Base-by-base conservation (phyloP, 2,329 filamentous ascomycete genomes). In the Colletotrichum noveboracense region DNA sequence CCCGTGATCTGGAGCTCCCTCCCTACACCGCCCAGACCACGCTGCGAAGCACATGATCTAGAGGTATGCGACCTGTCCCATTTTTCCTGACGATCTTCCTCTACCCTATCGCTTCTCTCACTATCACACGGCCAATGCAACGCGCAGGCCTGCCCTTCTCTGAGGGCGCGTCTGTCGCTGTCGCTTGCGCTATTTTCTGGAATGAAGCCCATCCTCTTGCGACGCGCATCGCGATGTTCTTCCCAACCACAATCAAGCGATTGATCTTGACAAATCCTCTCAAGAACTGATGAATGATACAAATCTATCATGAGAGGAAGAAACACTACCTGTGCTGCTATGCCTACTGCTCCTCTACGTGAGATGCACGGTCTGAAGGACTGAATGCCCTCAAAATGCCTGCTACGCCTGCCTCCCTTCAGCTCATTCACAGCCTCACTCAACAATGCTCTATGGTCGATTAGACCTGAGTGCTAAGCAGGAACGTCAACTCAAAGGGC, bases 21-120 rank as follows among this genome's bases (percentile, higher is more conserved):
- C 70, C 36, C 30, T 56, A 43, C 70, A 66, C 62, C 73, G 66
- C 67, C 69, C 73, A 73, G 68, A 72, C 66, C 76, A 76, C 73
- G 77, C 79, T 78, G 78, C 77, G 79, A 80, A 82, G 84, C 85
- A 87, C 85, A 87, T 87, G 85, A 87, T 87, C 85, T 83, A 80
- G 78, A 85, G 85, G 86, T 87, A 86, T 85, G 85, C 70, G 70
- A 69, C 18, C 64, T 76, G 74, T 76, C 74, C 74, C 74, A 76
- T 76, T 76, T 76, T 75, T 62, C 36, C 48, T 58, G 74, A 43
- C 64, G 74, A 74, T 76, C 74, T 64, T 65, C 21, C 18, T 55
- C 48, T 58, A 21, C 43, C 74, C 65, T 73, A 60, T 64, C 70
- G 56, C 60, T 24, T 48, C 38, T 32, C 24, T 68, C 32, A 26